phyloP scores from a whole-genome alignment of 2,329 filamentous ascomycete genomes.

The Alternaria arborescens region DNA sequence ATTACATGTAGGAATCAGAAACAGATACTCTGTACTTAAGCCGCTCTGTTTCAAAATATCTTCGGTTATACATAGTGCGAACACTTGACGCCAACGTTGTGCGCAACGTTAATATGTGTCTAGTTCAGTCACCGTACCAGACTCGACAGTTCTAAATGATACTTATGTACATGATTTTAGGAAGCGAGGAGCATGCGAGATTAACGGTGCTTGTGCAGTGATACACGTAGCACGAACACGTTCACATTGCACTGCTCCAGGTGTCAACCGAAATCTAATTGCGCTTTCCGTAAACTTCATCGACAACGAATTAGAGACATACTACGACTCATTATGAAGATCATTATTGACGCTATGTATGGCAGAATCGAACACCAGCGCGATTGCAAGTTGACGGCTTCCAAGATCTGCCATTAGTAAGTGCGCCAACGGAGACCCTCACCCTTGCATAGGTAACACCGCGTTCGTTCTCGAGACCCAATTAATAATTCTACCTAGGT shows the following conservation, averaged over 20 bases:
- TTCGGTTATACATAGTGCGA: background rate
- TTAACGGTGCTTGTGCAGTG: background rate
- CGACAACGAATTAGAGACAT: background rate
- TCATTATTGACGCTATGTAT: background rate
- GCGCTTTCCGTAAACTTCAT: too few relatives aligned
- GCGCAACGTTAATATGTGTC: background rate
- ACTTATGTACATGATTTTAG: background rate
- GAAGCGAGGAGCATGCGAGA: background rate
- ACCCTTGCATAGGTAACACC: background rate
- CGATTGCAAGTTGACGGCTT: background rate
- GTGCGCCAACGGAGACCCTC: background rate
- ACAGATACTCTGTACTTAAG: background rate
- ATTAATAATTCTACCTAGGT: background rate
- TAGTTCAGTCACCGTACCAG: background rate
- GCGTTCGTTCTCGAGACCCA: background rate
- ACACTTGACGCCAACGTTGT: background rate
- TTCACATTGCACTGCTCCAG: background rate
- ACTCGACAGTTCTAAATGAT: background rate
- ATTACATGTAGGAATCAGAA: background rate
- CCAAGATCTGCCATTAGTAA: background rate
- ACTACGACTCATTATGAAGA: background rate
- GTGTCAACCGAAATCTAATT: background rate
- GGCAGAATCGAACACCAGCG: background rate
- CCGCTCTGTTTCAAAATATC: background rate
- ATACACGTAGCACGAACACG: background rate